Base-by-base conservation (phyloP, 1,139 yeast species). In the Protomyces inundatus region DNA sequence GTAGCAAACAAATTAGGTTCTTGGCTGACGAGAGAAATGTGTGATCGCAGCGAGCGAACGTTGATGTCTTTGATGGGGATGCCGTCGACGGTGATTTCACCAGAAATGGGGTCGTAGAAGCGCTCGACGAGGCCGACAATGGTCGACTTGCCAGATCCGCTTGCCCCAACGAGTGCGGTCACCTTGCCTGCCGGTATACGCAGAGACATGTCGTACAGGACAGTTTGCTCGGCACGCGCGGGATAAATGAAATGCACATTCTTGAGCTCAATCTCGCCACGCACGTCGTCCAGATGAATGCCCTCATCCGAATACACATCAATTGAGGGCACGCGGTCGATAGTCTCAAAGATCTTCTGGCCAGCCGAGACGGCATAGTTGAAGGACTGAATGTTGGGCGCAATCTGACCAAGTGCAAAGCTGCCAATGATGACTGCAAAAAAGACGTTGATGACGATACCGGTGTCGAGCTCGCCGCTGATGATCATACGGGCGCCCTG, bases 71-170 rank as follows among this genome's bases (percentile, higher is more conserved):
- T 74, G 7, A 87, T 75, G 67, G 84, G 84, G 62, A 56, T 78
- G 72, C 72, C 80, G 70, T 70, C 83, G 45, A 71, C 70, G 61
- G 67, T 71, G 0, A 84, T 74, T 0, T 72, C 69, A 7, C 80
- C 76, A 0, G 73, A 68, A 2, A 75, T 71, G 6, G 77, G 75
- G 3, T 73, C 74, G 69, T 82, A 84, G 6, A 88, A 74, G 55
- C 87, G 78, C 3, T 84, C 75, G 0, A 88, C 68, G 6, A 88
- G 70, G 1, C 81, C 78, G 0, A 82, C 72, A 2, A 88, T 70
- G 0, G 96, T 88, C 0, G 93, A 85, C 74, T 89, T 89, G 0
- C 96, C 96, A 32, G 86, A 81, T 0, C 96, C 96, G 6, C 95
- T 86, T 64, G 81, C 83, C 1, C 96, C 96, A 10, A 85, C 82